Conservation (phyloP, 768 basidiomycete genomes). For the Tricholoma matsutake region DNA sequence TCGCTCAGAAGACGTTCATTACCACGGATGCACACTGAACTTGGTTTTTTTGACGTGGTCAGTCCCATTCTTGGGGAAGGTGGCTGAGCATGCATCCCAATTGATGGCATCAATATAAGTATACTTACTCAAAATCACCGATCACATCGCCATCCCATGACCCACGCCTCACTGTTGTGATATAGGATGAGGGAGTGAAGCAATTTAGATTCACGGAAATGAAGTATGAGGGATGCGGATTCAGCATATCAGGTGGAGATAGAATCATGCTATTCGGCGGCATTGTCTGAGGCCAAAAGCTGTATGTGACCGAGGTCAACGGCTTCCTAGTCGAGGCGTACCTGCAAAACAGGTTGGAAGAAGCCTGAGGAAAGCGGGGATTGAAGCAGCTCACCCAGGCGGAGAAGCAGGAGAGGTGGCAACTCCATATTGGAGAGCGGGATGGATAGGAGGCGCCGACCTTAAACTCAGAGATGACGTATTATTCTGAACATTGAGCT, state of each 20-base stretch:
- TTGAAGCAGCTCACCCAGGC: conserved; percentile 20
- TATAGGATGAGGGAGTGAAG: conserved; percentile 47
- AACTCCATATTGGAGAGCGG: conserved; percentile 21
- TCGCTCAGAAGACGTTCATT: conserved; percentile 36
- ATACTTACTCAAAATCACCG: conserved; percentile 46
- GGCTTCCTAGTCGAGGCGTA: conserved; percentile 29
- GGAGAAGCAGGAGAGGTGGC: conserved; percentile 20
- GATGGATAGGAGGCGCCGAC: conserved; percentile 25
- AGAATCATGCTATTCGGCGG: conserved; percentile 39
- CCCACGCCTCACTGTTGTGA: conserved; percentile 41
- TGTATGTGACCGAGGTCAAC: conserved; percentile 33
- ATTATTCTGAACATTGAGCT: conserved; percentile 8
- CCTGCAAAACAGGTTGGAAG: conserved; percentile 8
- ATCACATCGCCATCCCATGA: conserved; percentile 41
- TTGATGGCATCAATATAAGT: neutral
- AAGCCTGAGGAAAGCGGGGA: neutral
- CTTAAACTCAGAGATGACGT: conserved; percentile 17
- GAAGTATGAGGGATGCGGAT: conserved; percentile 36
- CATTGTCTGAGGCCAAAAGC: conserved; percentile 32
- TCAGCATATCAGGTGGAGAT: conserved; percentile 23
- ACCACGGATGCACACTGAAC: conserved; percentile 33
- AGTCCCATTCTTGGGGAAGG: conserved; percentile 27
- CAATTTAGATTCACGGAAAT: conserved; percentile 48
- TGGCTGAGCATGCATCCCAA: neutral
- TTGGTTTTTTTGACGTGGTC: conserved; percentile 25